These are phyloP conservation scores for Colletotrichum eremochloae DNA, from an alignment of 2,329 filamentous ascomycete genomes.

Conservation along the genomic window DNA sequence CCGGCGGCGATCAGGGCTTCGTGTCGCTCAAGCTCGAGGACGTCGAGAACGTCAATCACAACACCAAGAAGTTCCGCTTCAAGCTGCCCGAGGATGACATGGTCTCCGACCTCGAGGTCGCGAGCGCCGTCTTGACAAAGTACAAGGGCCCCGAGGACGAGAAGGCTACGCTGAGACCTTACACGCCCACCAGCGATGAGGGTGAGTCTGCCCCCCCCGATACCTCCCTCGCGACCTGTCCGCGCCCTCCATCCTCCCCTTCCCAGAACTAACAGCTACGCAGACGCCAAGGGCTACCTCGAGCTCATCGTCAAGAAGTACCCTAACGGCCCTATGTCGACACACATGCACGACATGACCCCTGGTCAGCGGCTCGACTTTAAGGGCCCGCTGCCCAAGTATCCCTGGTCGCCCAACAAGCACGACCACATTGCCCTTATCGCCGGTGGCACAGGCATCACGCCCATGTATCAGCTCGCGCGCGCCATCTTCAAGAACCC, in stretches of 20 bases:
- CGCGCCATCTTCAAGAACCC: slow-evolving; percentile 96
- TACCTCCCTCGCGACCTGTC: neutral
- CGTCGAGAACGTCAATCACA: slow-evolving; percentile 87
- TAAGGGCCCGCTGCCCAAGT: slow-evolving; percentile 97
- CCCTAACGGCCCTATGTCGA: slow-evolving; percentile 90
- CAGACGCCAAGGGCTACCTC: slow-evolving; percentile 82
- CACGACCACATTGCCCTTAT: slow-evolving; percentile 89
- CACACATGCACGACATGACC: slow-evolving; percentile 85
- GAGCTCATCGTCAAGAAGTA: slow-evolving; percentile 96
- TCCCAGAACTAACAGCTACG: neutral
- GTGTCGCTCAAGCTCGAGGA: slow-evolving; percentile 83
- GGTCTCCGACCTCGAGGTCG: slow-evolving; percentile 84
- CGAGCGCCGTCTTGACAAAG: slow-evolving; percentile 92
- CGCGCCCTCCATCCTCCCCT: no score
- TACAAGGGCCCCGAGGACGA: slow-evolving; percentile 86
- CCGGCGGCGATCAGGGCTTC: slow-evolving; percentile 91
- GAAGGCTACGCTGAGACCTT: slow-evolving; percentile 91
- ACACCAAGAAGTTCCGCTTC: slow-evolving; percentile 94
- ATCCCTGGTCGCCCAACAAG: slow-evolving; percentile 91
- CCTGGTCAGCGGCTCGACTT: slow-evolving; percentile 87
- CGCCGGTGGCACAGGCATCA: slow-evolving; percentile 96
- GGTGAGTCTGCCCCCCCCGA: slow-evolving; percentile 59
- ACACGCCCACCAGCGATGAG: slow-evolving; percentile 93
- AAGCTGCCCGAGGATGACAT: slow-evolving; percentile 85
- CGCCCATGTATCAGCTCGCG: slow-evolving; percentile 96